A percentile compares a stretch with the other conserved stretches of the same genome.
Evolutionary conservation across 2,329 filamentous ascomycete species (phyloP).

Genomic region (Herpotrichia juniperi): DNA sequence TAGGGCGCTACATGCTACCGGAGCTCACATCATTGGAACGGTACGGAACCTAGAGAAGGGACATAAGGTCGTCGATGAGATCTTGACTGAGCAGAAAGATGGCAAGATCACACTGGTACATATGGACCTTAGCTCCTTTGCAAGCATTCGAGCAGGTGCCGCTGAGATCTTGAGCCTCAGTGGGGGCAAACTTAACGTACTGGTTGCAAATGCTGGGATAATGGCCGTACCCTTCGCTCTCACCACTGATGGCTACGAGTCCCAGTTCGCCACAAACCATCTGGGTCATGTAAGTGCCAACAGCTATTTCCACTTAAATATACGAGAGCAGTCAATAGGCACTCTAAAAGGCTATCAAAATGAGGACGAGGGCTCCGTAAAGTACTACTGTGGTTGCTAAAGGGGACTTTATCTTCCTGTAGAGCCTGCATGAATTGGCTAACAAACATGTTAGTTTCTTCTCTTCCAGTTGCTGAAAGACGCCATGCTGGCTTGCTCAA

Average conservation of each 20-base stretch:
- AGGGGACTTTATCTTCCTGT: too few relatives aligned
- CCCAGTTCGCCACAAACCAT: conserved; percentile 52
- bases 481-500: conserved; percentile 32
- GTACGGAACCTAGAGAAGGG: conserved; percentile 46
- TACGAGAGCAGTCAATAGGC: too few relatives aligned
- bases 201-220: conserved; percentile 35
- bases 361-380: too few relatives aligned
- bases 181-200: conserved; percentile 16
- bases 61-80: conserved; percentile 25
- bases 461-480: conserved; percentile 49
- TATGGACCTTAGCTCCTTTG: conserved; percentile 28
- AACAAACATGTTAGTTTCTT: too few relatives aligned
- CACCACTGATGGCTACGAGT: conserved; percentile 37
- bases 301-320: too few relatives aligned
- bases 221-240: conserved; percentile 31
- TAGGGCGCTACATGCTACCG: conserved; percentile 51
- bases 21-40: conserved; percentile 53
- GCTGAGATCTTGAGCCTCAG: conserved; percentile 22
- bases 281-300: conserved; percentile 54
- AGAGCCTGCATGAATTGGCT: too few relatives aligned
- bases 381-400: too few relatives aligned
- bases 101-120: conserved; percentile 27
- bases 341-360: too few relatives aligned
- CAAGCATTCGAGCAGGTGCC: conserved; percentile 24
- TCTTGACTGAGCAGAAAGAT: conserved; percentile 18